phyloP scores from a whole-genome alignment of 1,284 basidiomycete species.

The Cystobasidium pallidum region DNA sequence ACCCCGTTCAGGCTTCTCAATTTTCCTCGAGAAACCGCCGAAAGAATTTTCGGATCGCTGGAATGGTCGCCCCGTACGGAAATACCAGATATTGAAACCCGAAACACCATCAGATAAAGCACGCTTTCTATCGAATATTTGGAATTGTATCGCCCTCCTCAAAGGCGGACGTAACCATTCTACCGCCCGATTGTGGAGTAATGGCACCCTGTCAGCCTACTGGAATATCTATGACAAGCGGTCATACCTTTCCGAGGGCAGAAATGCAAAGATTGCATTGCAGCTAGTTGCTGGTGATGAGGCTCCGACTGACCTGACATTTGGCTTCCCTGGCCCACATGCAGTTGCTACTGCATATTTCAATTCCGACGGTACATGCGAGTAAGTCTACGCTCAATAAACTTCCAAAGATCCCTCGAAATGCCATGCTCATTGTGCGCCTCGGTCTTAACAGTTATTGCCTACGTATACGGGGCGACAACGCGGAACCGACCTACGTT shows the following conservation, averaged over 20 bases:
- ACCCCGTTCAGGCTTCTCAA: slow-evolving; percentile 70
- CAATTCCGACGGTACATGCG: slow-evolving; percentile 21
- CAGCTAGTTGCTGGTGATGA: slow-evolving; percentile 24
- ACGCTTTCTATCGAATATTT: slow-evolving; percentile 46
- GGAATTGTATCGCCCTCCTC: slow-evolving; percentile 30
- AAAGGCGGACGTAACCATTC: slow-evolving; percentile 26
- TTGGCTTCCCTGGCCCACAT: slow-evolving; percentile 10
- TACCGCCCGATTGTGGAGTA: slow-evolving; percentile 16
- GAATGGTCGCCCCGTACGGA: slow-evolving; percentile 80
- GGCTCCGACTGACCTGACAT: neutral
- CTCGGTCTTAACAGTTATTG: slow-evolving; percentile 5
- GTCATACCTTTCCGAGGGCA: slow-evolving; percentile 23
- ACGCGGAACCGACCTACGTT: neutral
- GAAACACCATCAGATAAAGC: slow-evolving; percentile 36
- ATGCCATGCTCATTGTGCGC: too few relatives aligned
- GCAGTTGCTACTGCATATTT: slow-evolving; percentile 31
- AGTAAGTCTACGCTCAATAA: slow-evolving; percentile 1
- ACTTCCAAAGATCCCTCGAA: too few relatives aligned
- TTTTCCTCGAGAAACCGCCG: slow-evolving; percentile 79
- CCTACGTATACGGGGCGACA: slow-evolving; percentile 8
- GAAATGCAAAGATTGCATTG: slow-evolving; percentile 40
- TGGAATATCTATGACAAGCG: slow-evolving; percentile 43
- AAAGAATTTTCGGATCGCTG: slow-evolving; percentile 53
- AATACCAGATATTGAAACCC: slow-evolving; percentile 66
- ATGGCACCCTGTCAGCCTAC: slow-evolving; percentile 26